These are phyloP conservation scores for Boletus sp. DNA, from an alignment of 768 basidiomycete species.

Conservation along the genomic window DNA sequence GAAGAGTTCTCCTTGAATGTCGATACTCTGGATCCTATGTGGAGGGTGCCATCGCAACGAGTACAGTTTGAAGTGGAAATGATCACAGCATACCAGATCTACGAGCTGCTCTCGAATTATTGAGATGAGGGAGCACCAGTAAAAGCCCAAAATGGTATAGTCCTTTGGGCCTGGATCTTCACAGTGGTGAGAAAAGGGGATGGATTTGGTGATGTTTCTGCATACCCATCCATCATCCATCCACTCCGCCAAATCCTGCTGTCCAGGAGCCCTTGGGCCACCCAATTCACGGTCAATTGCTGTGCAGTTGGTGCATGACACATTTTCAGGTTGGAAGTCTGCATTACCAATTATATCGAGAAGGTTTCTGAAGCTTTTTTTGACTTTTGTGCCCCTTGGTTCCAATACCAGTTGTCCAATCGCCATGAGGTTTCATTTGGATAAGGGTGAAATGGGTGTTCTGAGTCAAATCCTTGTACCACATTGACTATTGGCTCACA, in stretches of 20 bases:
- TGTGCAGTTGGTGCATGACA: neutral
- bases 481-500: neutral
- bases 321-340: constrained; percentile 4
- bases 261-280: neutral
- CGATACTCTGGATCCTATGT: neutral
- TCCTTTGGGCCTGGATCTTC: constrained; percentile 1
- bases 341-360: constrained; percentile 14
- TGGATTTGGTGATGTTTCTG: neutral
- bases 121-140: constrained; percentile 14
- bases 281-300: constrained; percentile 6
- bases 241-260: constrained; percentile 3
- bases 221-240: constrained; percentile 1
- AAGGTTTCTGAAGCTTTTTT: constrained; percentile 8
- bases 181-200: neutral
- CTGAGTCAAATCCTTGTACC: neutral
- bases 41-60: constrained; percentile 12
- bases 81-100: neutral
- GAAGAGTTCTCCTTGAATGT: constrained; percentile 15
- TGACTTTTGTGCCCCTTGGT: constrained; percentile 13
- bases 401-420: constrained; percentile 11
- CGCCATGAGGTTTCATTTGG: neutral
- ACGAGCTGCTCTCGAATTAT: constrained; percentile 19
- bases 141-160: constrained; percentile 4
- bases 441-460: neutral
- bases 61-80: constrained; percentile 19